Percentiles rank a stretch among this genome's conserved stretches.
phyloP scores from a whole-genome alignment of 352 stramenopile genomes.

The Saprolegnia diclina region DNA sequence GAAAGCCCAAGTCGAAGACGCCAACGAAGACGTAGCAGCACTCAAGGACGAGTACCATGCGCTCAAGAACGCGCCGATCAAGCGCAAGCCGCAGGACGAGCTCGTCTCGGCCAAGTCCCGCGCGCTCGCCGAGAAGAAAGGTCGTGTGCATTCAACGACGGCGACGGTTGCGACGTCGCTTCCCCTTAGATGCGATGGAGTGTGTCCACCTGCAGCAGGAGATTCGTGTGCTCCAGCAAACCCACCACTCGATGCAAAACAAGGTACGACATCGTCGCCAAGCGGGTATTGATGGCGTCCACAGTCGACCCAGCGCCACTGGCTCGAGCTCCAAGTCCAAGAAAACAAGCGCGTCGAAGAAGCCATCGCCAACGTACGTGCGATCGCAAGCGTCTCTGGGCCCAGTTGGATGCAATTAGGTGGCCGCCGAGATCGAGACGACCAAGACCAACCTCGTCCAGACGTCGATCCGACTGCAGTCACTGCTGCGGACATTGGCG shows the following conservation, averaged over 20 bases:
- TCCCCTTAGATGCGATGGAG: not conserved
- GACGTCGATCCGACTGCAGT: constrained; percentile 3
- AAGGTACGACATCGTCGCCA: not conserved
- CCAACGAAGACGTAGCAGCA: not conserved
- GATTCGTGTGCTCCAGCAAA: constrained; percentile 13
- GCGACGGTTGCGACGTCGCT: not conserved
- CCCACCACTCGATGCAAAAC: constrained; percentile 4
- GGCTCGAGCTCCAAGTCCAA: constrained; percentile 2
- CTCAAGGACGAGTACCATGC: constrained; percentile 13
- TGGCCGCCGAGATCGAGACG: not conserved
- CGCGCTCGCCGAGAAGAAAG: not conserved
- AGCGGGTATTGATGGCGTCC: not conserved
- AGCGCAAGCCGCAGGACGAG: constrained; percentile 12
- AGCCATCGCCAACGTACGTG: not conserved
- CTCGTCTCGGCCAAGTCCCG: constrained; percentile 8
- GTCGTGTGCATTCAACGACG: not conserved
- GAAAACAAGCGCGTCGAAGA: not conserved
- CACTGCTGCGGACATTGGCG: constrained; percentile 9
- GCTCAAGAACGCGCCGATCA: constrained; percentile 15
- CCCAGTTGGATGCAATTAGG: not conserved
- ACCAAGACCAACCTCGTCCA: not conserved
- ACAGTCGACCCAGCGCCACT: constrained; percentile 8
- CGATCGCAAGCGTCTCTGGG: too few relatives aligned
- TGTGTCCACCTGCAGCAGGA: not conserved
- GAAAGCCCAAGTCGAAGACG: not conserved